These are phyloP conservation scores for Pseudevernia furfuracea DNA, from an alignment of 495 filamentous ascomycete genomes.

Conservation along the genomic window DNA sequence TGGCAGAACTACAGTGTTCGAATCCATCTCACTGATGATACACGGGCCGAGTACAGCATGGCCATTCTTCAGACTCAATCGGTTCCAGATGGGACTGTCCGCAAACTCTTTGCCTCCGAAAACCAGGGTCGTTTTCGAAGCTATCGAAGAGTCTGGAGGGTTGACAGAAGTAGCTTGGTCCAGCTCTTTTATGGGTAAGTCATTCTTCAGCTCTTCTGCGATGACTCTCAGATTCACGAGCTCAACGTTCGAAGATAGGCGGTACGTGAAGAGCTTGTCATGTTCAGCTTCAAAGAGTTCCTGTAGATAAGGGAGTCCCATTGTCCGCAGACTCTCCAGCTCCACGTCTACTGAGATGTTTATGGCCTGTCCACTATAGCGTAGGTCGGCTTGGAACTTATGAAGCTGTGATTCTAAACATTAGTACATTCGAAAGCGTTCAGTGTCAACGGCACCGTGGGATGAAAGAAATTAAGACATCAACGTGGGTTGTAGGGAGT, in stretches of 20 bases:
- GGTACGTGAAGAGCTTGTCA: constrained; percentile 43
- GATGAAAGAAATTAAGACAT: not conserved
- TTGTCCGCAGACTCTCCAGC: constrained; percentile 21
- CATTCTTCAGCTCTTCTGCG: constrained; percentile 35
- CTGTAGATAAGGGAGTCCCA: constrained; percentile 33
- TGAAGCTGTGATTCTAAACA: constrained; percentile 21
- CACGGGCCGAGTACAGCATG: constrained; percentile 40
- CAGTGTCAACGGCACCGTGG: not conserved
- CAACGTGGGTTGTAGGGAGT: no score
- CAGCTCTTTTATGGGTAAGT: constrained; percentile 36
- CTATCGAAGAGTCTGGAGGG: constrained; percentile 26
- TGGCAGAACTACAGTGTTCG: constrained; percentile 43
- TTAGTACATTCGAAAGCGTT: not conserved
- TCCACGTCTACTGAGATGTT: constrained; percentile 36
- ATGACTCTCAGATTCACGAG: constrained; percentile 42
- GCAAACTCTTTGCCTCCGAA: constrained; percentile 34
- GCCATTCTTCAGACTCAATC: constrained; percentile 35
- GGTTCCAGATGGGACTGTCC: constrained; percentile 39
- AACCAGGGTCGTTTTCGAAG: constrained; percentile 33
- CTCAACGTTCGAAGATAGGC: constrained; percentile 38
- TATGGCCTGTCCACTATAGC: constrained; percentile 44
- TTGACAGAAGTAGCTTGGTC: constrained; percentile 21
- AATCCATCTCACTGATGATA: constrained; percentile 45
- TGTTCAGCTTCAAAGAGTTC: constrained; percentile 37
- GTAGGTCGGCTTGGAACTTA: constrained; percentile 39